Evolutionary conservation across 2,329 filamentous ascomycete species (phyloP), one percentile per base, ranked within the genome.

Genomic region (Aspergillus puulaauensis): DNA sequence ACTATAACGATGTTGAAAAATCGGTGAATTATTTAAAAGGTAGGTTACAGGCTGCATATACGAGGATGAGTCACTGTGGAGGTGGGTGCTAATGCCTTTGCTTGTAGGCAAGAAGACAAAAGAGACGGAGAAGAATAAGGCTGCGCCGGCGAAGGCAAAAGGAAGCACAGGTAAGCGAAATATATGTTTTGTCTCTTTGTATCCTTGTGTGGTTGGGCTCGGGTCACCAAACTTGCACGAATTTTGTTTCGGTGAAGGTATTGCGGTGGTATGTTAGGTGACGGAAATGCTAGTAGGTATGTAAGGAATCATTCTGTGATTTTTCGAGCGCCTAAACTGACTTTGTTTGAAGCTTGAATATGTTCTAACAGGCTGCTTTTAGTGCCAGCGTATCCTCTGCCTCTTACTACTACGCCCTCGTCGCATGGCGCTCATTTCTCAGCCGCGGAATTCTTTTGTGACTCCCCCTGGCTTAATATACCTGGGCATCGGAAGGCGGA

Each of bases 1-100:
- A 97, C 75, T 98, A 93, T 73, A 98, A 93, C 72, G 93, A 99
- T 68, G 82, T 96, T 31, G 89, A 87, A 57, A 96, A 96, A 75
- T 86, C 91, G 1, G 88, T 96, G 39, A 82, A 84, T 56, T 97
- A 96, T 70, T 76, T 99, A 57, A 84, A 86, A 61, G 89, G 87
- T 81, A 87, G 65, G 74, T 57, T 53, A 35, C 21, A 3, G 24
- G 40, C 15, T 52, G 45, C 2, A 41, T 2, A 19, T 49, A 15
- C 44, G 2, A 19, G 40, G 49, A 31, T 15, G 37, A 23, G 11
- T 6, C 7, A 35, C 5, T 17, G 12, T n/a, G 19, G 15, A 33
- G 40, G 9, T 43, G 6, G 21, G 14, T 56, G 37, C 56, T 63
- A 56, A 58, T 47, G 48, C 21, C 23, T 19, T 19, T 19, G 33